Conservation (phyloP, 805 yeast genomes). For the Helenozyma rhizophorensis region DNA sequence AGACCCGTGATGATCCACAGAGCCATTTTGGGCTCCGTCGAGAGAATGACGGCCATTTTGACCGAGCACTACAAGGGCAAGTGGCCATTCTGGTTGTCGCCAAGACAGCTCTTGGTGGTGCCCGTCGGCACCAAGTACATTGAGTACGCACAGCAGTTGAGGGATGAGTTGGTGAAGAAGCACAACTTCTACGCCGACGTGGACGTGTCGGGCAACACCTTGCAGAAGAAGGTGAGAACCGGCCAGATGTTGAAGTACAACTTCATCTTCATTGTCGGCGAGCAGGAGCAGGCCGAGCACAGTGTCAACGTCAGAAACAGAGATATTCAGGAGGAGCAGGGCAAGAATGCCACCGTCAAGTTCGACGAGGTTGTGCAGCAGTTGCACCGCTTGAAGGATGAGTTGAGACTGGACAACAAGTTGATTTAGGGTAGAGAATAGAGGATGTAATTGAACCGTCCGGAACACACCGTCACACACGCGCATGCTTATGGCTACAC, state of each 20-base stretch:
- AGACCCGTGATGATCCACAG: constrained; percentile 99
- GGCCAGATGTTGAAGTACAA: constrained; percentile 94
- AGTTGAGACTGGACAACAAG: constrained; percentile 70
- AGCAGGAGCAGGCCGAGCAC: constrained; percentile 73
- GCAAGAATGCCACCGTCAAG: constrained; percentile 79
- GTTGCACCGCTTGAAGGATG: constrained; percentile 62
- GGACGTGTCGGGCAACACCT: constrained; percentile 90
- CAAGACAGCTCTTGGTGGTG: constrained; percentile 92
- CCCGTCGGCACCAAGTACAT: constrained; percentile 94
- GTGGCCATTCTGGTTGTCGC: constrained; percentile 99
- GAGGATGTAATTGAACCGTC: neutral
- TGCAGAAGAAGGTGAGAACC: constrained; percentile 96
- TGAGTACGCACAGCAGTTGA: constrained; percentile 84
- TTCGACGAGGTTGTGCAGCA: constrained; percentile 70
- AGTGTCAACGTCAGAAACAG: constrained; percentile 95
- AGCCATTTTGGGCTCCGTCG: constrained; percentile 96
- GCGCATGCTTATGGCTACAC: too few species aligned
- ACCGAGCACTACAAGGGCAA: constrained; percentile 98
- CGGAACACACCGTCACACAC: too few species aligned
- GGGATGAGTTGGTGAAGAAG: constrained; percentile 55
- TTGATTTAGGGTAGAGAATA: constrained; percentile 15
- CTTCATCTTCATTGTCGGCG: constrained; percentile 96
- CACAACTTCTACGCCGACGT: constrained; percentile 89
- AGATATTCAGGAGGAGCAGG: constrained; percentile 89
- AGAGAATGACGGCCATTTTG: constrained; percentile 97